Base-by-base conservation (phyloP, 2,329 filamentous ascomycete species). In the Cadophora luteo-olivacea region DNA sequence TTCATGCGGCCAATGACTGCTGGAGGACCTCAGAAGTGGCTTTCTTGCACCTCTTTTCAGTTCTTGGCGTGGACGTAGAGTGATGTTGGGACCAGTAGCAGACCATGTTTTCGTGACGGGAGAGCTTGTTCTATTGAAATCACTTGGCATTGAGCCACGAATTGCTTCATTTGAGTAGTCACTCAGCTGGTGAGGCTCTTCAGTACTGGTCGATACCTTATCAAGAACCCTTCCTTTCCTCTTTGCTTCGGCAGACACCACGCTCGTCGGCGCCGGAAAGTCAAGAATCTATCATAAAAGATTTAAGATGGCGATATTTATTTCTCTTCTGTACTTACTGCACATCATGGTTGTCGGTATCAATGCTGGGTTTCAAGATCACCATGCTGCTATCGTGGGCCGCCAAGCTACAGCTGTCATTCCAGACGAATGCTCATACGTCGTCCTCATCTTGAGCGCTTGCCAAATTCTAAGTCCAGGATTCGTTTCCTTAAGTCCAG, bases 401-500 rank as follows among this genome's bases (percentile, higher is more conserved):
- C 52, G 52, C 14, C 52, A 55, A 16, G 16, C 1, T 45, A 8
- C 52, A 55, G 25, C 52, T n/a, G 4, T 29, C 22, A 33, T 55
- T 9, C 52, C 52, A 33, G 4, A 32, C 7, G 52, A 55, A 19
- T 55, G 52, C 25, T 32, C 52, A 2, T 55, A 55, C 25, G 52
- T 25, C 6, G 52, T 32, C 12, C 52, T 55, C 14, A 16, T 55
- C 33, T 11, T 55, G 52, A 55, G 52, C 52, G 52, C 52, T 16
- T 55, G 52, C 29, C 52, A 55, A 55, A 32, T 55, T n/a, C 8
- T 55, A n/a, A 61, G 57, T 11, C 33, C 57, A 41, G 57, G 57
- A 8, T 61, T 41, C 33, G 4, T 25, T 22, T n/a, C 33, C 29
- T 38, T 61, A n/a, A 32, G 7, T 29, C 57, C 57, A 41, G 33